phyloP scores from a whole-genome alignment of 2,329 filamentous ascomycete species.

The Zymoseptoria passerinii region DNA sequence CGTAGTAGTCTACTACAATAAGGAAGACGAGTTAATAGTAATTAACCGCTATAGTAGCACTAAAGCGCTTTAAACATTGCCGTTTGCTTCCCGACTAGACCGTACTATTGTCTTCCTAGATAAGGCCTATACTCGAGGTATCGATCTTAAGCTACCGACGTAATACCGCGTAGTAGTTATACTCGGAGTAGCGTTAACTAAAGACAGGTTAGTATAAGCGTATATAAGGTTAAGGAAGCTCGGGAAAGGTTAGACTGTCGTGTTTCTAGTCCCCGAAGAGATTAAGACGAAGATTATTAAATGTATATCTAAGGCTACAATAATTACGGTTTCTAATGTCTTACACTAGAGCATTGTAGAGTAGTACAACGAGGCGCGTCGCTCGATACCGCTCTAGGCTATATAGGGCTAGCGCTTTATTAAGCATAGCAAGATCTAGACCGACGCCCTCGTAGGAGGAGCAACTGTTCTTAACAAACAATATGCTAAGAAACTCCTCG shows the following conservation, averaged over 20 bases:
- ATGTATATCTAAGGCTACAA: neutral
- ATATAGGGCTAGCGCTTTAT: constrained; percentile 49
- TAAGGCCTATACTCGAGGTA: constrained; percentile 61
- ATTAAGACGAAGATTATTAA: constrained; percentile 47
- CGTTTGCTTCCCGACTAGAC: constrained; percentile 49
- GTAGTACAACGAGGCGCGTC: constrained; percentile 44
- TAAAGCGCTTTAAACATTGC: constrained; percentile 49
- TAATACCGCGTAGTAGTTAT: constrained; percentile 59
- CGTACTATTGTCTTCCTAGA: constrained; percentile 60
- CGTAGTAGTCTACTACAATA: constrained; percentile 51
- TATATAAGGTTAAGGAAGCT: constrained; percentile 66
- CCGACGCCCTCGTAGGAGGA: neutral
- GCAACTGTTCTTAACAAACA: constrained; percentile 24
- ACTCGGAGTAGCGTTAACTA: constrained; percentile 55
- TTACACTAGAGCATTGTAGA: constrained; percentile 53
- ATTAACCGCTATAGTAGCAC: constrained; percentile 41
- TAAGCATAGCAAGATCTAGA: constrained; percentile 9
- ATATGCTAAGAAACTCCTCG: constrained; percentile 55
- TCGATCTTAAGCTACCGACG: constrained; percentile 54
- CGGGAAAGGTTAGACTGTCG: constrained; percentile 56
- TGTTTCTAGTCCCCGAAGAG: constrained; percentile 53
- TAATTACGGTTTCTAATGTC: constrained; percentile 47
- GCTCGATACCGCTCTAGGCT: constrained; percentile 52
- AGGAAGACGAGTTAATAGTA: constrained; percentile 48
- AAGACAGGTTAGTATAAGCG: constrained; percentile 60